Evolutionary conservation across 1,139 yeast genomes (phyloP).

Genomic region (Suhomyces chickasaworum): DNA sequence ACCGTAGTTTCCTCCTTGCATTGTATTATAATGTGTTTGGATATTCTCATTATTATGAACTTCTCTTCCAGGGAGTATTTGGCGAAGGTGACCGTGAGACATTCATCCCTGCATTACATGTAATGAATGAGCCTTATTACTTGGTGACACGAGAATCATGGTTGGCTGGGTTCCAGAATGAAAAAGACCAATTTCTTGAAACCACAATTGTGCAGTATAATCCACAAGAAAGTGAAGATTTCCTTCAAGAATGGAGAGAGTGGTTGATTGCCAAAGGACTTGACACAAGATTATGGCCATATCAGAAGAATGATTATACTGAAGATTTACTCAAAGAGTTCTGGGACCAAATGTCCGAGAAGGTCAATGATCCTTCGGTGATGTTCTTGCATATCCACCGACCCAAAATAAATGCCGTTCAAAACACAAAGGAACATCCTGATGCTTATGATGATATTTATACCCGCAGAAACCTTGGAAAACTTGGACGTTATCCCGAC

Average conservation of each 20-base stretch:
- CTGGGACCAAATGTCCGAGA: conserved; percentile 8
- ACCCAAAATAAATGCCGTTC: conserved; percentile 41
- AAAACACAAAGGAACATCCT: conserved; percentile 19
- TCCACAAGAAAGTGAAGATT: conserved; percentile 18
- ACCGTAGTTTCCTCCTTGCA: conserved; percentile 29
- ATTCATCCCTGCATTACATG: conserved; percentile 40
- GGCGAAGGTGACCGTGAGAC: conserved; percentile 46
- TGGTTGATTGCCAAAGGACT: conserved; percentile 19
- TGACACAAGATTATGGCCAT: conserved; percentile 36
- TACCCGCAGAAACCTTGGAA: conserved; percentile 20
- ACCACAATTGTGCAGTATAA: conserved; percentile 26
- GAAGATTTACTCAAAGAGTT: conserved; percentile 20
- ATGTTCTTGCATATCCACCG: conserved; percentile 46
- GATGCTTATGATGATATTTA: conserved; percentile 16
- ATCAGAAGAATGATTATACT: conserved; percentile 33
- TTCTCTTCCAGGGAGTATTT: conserved; percentile 40
- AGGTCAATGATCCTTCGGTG: conserved; percentile 27
- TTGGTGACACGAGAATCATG: conserved; percentile 23
- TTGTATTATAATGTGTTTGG: conserved; percentile 37
- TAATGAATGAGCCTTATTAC: conserved; percentile 37
- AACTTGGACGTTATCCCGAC: conserved; percentile 17
- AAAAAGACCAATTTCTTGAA: conserved; percentile 15
- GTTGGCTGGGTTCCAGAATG: conserved; percentile 19
- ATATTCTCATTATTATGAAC: conserved; percentile 30
- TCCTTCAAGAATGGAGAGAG: conserved; percentile 17